Conservation (phyloP, 768 basidiomycete species). For the Leccinellum rugosiceps region DNA sequence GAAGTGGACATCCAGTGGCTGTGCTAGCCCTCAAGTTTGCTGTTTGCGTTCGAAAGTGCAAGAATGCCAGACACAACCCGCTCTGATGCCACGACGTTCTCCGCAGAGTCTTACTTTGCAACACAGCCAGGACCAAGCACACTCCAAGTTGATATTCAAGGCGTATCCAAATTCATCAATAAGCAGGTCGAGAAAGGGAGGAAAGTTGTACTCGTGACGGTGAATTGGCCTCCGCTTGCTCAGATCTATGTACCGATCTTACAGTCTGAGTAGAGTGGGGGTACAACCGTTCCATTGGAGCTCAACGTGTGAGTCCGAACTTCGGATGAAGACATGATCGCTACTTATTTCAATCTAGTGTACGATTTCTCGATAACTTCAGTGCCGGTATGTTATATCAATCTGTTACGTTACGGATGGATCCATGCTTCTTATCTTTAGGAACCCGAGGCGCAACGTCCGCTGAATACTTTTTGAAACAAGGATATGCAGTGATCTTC, state of each 20-base stretch:
- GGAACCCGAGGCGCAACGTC: constrained; percentile 97
- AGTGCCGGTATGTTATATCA: constrained; percentile 70
- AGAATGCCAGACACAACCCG: constrained; percentile 19
- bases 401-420: not conserved
- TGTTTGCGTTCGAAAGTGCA: not conserved
- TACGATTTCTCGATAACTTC: constrained; percentile 98
- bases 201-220: constrained; percentile 91
- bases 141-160: constrained; percentile 64
- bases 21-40: not conserved
- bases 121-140: constrained; percentile 77
- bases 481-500: constrained; percentile 97
- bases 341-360: constrained; percentile 48
- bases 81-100: constrained; percentile 46
- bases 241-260: constrained; percentile 10
- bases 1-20: constrained; percentile 10
- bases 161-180: constrained; percentile 65
- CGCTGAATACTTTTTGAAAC: constrained; percentile 94
- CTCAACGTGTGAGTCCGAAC: constrained; percentile 87
- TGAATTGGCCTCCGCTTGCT: constrained; percentile 39
- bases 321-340: constrained; percentile 2
- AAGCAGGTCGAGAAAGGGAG: constrained; percentile 61
- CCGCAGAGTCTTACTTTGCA: constrained; percentile 86
- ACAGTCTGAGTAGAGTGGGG: constrained; percentile 71
- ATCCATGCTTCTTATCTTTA: constrained; percentile 27
- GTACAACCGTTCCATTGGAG: constrained; percentile 96